A percentile compares a stretch with the other conserved stretches of the same genome.
These are phyloP conservation scores for Lecanicillium sp. DNA, from an alignment of 2,329 filamentous ascomycete genomes.

Conservation along the genomic window DNA sequence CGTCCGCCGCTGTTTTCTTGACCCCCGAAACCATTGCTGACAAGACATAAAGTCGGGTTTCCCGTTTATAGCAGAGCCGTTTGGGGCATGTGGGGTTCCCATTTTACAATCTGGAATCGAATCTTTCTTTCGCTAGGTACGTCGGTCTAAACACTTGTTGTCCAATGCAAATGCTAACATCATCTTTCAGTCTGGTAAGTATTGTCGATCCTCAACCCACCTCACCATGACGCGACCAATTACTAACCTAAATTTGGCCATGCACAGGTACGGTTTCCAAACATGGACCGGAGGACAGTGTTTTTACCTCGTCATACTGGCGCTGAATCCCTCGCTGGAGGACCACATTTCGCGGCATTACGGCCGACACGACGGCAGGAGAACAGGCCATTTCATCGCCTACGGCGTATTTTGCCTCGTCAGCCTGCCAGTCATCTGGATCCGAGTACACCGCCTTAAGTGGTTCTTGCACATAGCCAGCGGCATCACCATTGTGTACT, in stretches of 20 bases:
- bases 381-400: conserved; percentile 32
- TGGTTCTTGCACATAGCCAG: conserved; percentile 32
- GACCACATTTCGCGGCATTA: conserved; percentile 30
- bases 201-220: conserved; percentile 2
- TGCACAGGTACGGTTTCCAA: conserved; percentile 35
- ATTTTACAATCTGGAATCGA: conserved; percentile 32
- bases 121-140: conserved; percentile 32
- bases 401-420: conserved; percentile 36
- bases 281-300: conserved; percentile 39
- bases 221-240: too few species aligned
- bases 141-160: conserved; percentile 1
- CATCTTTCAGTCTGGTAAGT: conserved; percentile 16
- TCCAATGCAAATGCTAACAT: conserved; percentile 4
- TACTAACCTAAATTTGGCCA: conserved; percentile 1
- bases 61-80: conserved; percentile 28
- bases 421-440: conserved; percentile 34
- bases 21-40: not conserved
- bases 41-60: conserved; percentile 23
- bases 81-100: conserved; percentile 34
- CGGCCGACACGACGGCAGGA: conserved; percentile 33
- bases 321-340: conserved; percentile 35
- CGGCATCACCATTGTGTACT: conserved; percentile 30
- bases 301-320: conserved; percentile 35
- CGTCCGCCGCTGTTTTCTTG: conserved; percentile 8
- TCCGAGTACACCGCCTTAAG: conserved; percentile 33